Evolutionary conservation across 345 rosid species (phyloP).

Genomic region (Syzygium aromaticum): DNA sequence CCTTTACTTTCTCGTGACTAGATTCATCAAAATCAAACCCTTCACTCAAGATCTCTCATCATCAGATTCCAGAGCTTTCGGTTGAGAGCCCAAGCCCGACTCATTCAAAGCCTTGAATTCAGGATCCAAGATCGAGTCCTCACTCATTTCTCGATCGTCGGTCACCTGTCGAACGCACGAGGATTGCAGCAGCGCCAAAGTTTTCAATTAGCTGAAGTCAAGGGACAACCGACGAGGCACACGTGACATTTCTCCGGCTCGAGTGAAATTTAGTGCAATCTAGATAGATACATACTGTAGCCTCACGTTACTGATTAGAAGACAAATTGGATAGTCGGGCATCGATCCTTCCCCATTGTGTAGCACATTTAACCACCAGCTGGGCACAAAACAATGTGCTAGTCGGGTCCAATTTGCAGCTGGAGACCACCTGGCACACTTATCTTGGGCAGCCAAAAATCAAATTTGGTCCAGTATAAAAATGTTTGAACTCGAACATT

Average conservation of each 20-base stretch:
- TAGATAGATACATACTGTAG: background rate
- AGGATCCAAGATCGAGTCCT: background rate
- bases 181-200: background rate
- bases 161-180: background rate
- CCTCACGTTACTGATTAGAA: background rate
- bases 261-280: background rate
- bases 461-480: background rate
- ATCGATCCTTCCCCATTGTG: background rate
- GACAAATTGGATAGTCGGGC: background rate
- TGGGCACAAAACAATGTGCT: background rate
- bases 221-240: background rate
- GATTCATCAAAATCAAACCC: background rate
- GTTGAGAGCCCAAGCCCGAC: background rate
- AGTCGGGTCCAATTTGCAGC: background rate
- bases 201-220: background rate
- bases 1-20: background rate
- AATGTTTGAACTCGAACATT: no score
- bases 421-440: background rate
- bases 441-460: background rate
- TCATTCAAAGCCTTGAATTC: background rate
- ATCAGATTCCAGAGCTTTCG: background rate
- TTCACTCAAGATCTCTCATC: background rate
- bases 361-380: background rate
- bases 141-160: background rate
- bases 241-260: background rate